These are phyloP conservation scores for Neoscytalidium dimidiatum DNA, from an alignment of 2,329 filamentous ascomycete species.

Conservation along the genomic window DNA sequence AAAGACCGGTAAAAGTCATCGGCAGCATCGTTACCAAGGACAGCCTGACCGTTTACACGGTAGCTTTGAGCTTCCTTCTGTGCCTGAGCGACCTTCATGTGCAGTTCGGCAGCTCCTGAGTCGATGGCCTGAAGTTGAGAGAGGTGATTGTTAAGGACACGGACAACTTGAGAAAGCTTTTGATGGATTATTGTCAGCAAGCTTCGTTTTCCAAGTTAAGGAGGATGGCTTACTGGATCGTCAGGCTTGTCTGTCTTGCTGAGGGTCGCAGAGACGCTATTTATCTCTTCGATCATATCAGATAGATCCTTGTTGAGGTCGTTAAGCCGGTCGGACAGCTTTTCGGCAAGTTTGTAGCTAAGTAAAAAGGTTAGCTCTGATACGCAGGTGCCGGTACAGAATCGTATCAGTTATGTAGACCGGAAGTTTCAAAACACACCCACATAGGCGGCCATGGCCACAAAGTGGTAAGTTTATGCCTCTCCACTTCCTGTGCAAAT, in stretches of 20 bases:
- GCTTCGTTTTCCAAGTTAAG: too few species aligned
- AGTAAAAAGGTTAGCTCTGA: slow-evolving; percentile 31
- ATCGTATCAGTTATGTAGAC: too few species aligned
- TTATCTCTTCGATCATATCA: slow-evolving; percentile 98
- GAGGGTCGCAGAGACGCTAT: slow-evolving; percentile 83
- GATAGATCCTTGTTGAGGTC: slow-evolving; percentile 91
- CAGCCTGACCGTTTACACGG: slow-evolving; percentile 51
- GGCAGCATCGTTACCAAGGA: slow-evolving; percentile 67
- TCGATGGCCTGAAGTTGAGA: slow-evolving; percentile 93
- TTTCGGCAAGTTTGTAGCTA: slow-evolving; percentile 87
- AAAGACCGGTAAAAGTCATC: slow-evolving; percentile 93
- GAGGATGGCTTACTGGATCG: slow-evolving; percentile 29
- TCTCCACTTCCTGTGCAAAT: neutral
- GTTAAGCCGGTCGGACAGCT: slow-evolving; percentile 83
- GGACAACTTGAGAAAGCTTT: slow-evolving; percentile 90
- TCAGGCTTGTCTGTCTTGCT: slow-evolving; percentile 82
- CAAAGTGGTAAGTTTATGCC: neutral
- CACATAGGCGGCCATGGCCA: too few species aligned
- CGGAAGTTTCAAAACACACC: too few species aligned
- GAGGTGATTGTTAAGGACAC: slow-evolving; percentile 90
- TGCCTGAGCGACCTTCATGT: slow-evolving; percentile 78
- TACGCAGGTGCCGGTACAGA: too few species aligned
- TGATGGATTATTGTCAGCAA: neutral
- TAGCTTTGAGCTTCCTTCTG: slow-evolving; percentile 72
- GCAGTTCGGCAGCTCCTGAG: slow-evolving; percentile 75